Conservation (phyloP, 495 filamentous ascomycete species). For the Aspergillus bridgeri region DNA sequence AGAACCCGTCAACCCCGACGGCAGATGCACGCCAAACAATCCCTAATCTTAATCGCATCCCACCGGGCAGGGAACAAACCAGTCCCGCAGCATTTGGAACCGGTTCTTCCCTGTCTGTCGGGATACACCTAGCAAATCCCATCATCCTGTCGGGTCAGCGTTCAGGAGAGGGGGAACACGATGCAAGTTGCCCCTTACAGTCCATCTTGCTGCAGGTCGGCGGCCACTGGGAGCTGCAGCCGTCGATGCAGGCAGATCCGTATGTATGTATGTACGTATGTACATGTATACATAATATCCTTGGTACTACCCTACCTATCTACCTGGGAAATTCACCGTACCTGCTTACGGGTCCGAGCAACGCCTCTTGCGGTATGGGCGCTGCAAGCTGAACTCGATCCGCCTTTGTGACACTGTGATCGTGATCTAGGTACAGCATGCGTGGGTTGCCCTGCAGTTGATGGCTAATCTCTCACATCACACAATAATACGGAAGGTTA, state of each 20-base stretch:
- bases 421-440: no score
- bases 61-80: neutral
- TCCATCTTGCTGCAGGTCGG: neutral
- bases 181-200: neutral
- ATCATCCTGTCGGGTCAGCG: neutral
- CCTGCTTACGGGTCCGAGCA: neutral
- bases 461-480: no score
- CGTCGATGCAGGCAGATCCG: neutral
- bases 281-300: neutral
- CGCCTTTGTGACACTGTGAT: neutral
- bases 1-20: neutral
- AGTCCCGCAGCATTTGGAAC: neutral
- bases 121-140: neutral
- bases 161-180: no score
- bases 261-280: neutral
- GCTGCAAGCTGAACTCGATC: neutral
- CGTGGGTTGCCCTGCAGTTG: no score
- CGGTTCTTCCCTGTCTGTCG: neutral
- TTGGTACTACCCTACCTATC: no score
- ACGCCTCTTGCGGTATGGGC: neutral
- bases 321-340: no score
- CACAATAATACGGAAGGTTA: no score
- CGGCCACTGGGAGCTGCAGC: neutral
- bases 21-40: neutral
- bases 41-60: neutral